Evolutionary conservation across 805 yeast genomes (phyloP).

Genomic region (Teunomyces atbi): DNA sequence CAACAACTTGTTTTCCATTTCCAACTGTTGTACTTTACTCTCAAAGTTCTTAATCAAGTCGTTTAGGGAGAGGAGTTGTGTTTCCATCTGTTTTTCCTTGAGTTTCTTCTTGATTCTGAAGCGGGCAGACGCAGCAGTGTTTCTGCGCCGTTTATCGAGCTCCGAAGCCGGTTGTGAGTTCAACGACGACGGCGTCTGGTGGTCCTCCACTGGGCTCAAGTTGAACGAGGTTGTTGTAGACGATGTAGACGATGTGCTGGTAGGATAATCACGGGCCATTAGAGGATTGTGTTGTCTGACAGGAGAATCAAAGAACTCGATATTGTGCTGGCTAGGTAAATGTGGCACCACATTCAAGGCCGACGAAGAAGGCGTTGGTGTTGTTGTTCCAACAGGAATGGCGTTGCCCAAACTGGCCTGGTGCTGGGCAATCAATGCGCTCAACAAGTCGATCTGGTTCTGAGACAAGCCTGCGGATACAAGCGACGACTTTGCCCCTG

Average conservation of each 20-base stretch:
- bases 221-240: conserved; percentile 10
- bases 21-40: conserved; percentile 48
- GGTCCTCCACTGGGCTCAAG: conserved; percentile 1
- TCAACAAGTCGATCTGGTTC: conserved; percentile 70
- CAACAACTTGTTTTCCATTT: conserved; percentile 61
- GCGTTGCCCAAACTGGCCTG: conserved; percentile 29
- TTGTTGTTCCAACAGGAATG: conserved; percentile 6
- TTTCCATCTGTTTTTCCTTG: conserved; percentile 59
- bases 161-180: conserved; percentile 17
- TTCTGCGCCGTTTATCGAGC: conserved; percentile 53
- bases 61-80: conserved; percentile 40
- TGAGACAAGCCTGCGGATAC: conserved; percentile 64
- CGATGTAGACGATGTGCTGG: conserved; percentile 1
- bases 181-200: not conserved
- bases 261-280: conserved; percentile 3
- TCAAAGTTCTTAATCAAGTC: conserved; percentile 48
- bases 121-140: conserved; percentile 65
- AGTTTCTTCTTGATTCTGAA: conserved; percentile 62
- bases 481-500: conserved; percentile 64
- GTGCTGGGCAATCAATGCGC: conserved; percentile 72
- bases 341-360: conserved; percentile 9
- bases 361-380: not conserved
- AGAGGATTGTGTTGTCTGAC: conserved; percentile 14
- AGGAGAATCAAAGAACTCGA: conserved; percentile 10
- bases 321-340: conserved; percentile 9